phyloP scores from a whole-genome alignment of 2,329 filamentous ascomycete species.

The Aspergillus ustus region DNA sequence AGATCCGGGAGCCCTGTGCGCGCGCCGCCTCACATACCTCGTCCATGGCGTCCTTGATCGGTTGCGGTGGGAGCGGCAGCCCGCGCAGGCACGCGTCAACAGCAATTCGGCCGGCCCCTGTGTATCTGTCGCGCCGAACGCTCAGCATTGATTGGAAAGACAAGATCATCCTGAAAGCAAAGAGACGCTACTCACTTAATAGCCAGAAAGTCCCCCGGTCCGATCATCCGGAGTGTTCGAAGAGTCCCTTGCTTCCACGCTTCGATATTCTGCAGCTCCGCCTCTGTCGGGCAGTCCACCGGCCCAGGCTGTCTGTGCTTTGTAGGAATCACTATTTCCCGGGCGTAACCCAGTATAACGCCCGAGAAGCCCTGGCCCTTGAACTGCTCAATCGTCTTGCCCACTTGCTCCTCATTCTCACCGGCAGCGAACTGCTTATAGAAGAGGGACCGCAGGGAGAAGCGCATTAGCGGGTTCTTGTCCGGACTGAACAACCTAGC shows the following conservation, averaged over 20 bases:
- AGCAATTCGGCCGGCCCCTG: background rate
- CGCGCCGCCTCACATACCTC: conserved; percentile 42
- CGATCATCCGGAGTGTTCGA: background rate
- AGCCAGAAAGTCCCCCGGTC: background rate
- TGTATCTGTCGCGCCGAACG: too few relatives aligned
- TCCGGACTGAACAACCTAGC: background rate
- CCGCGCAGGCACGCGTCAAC: background rate
- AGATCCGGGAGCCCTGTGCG: conserved; percentile 43
- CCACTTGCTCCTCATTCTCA: background rate
- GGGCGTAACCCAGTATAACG: background rate
- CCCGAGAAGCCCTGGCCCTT: background rate
- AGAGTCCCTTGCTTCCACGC: background rate
- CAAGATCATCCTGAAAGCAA: background rate
- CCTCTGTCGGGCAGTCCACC: background rate
- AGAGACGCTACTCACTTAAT: too few relatives aligned
- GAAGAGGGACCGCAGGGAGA: background rate
- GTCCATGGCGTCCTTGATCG: conserved; percentile 37
- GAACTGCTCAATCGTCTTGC: background rate
- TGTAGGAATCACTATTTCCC: background rate
- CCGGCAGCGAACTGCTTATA: background rate
- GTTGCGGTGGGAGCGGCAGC: background rate
- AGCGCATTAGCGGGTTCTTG: background rate
- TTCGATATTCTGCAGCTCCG: background rate
- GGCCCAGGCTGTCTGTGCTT: background rate
- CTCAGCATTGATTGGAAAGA: too few relatives aligned